Evolutionary conservation across 2,329 filamentous ascomycete species (phyloP).

Genomic region (Sporothrix curviconia): DNA sequence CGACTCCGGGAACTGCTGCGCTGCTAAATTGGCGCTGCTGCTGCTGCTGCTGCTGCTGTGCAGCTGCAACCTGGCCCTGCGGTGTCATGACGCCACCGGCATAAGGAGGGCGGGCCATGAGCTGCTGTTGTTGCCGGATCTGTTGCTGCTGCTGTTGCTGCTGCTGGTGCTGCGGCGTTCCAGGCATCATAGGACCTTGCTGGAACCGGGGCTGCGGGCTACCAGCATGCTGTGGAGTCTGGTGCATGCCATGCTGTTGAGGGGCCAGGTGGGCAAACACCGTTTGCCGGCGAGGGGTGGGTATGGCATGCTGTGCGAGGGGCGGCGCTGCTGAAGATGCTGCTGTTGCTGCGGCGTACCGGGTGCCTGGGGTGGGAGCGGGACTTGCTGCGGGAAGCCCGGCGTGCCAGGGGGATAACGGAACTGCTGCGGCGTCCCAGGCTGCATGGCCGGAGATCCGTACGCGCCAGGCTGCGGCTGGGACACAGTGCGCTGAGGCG

Average conservation of each 20-base stretch:
- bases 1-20: conserved; percentile 23
- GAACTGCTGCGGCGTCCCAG: conserved; percentile 34
- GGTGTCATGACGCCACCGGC: conserved; percentile 22
- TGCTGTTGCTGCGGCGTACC: conserved; percentile 9
- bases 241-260: conserved; percentile 35
- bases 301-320: conserved; percentile 16
- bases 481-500: conserved; percentile 20
- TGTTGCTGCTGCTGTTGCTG: conserved; percentile 16
- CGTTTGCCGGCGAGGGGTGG: conserved; percentile 40
- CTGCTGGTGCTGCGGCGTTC: conserved; percentile 6
- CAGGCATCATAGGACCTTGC: conserved; percentile 7
- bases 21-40: conserved; percentile 16
- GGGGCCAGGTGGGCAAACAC: conserved; percentile 31
- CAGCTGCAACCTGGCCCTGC: conserved; percentile 3
- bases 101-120: conserved; percentile 21
- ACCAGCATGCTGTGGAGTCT: conserved; percentile 32
- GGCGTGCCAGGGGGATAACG: conserved; percentile 27
- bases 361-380: background rate
- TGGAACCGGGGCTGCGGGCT: conserved; percentile 13
- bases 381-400: conserved; percentile 17
- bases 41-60: conserved; percentile 7
- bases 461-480: conserved; percentile 31
- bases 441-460: conserved; percentile 32
- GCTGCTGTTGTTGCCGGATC: conserved; percentile 27
- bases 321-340: conserved; percentile 26